phyloP scores from a whole-genome alignment of 352 stramenopile species.

The Phytophthora nicotianae region DNA sequence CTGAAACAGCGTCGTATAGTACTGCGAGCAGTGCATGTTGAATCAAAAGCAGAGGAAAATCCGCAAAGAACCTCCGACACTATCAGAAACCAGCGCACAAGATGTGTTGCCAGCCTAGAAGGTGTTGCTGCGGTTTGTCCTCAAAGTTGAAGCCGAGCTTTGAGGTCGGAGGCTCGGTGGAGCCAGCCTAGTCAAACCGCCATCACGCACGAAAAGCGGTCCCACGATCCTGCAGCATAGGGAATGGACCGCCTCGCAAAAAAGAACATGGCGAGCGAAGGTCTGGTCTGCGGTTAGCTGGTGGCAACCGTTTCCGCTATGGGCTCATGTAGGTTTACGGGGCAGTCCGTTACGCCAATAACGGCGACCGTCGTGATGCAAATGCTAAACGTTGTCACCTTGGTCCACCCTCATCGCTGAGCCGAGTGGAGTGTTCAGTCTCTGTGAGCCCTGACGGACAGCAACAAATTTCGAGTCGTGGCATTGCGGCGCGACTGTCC shows the following conservation, averaged over 20 bases:
- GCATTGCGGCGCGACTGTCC: conserved; percentile 18
- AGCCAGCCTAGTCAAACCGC: conserved; percentile 8
- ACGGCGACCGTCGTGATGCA: conserved; percentile 6
- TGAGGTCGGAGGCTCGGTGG: conserved; percentile 19
- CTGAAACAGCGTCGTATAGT: conserved; percentile 23
- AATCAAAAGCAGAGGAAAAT: conserved; percentile 17
- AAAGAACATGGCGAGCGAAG: conserved; percentile 12
- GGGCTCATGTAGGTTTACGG: background rate
- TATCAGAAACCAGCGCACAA: conserved; percentile 3
- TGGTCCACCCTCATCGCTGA: conserved; percentile 24
- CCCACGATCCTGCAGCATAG: conserved; percentile 31
- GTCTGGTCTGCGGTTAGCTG: background rate
- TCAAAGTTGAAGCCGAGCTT: background rate
- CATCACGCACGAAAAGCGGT: conserved; percentile 4
- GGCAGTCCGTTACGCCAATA: conserved; percentile 7
- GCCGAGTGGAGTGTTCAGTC: conserved; percentile 12
- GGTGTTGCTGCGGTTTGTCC: background rate
- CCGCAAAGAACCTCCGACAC: background rate
- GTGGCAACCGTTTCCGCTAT: background rate
- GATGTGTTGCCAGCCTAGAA: conserved; percentile 6
- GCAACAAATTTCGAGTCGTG: conserved; percentile 28
- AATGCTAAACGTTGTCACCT: background rate
- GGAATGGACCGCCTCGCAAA: conserved; percentile 11
- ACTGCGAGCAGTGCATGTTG: conserved; percentile 2
- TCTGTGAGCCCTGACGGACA: conserved; percentile 8